Evolutionary conservation across 2,329 filamentous ascomycete genomes (phyloP).

Genomic region (Pestalotiopsis sp.): DNA sequence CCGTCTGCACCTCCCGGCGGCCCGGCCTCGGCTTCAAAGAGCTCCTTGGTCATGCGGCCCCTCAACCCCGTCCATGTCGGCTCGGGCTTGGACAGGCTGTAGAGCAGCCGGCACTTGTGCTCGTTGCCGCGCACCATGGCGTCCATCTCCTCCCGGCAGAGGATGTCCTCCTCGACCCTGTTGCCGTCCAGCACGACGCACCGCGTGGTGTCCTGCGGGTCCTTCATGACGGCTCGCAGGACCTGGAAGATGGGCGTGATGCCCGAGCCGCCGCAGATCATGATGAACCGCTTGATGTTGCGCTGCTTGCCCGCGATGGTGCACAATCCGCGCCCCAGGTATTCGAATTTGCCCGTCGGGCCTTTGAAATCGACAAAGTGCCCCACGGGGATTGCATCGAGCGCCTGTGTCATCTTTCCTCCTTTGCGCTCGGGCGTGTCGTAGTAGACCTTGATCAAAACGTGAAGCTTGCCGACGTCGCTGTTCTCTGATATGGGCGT

Average conservation of each 20-base stretch:
- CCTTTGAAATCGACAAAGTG: slow-evolving; percentile 84
- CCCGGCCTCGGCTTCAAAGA: slow-evolving; percentile 64
- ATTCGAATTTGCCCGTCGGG: slow-evolving; percentile 84
- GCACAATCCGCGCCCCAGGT: slow-evolving; percentile 69
- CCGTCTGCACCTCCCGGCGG: slow-evolving; percentile 37
- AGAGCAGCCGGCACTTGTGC: slow-evolving; percentile 64
- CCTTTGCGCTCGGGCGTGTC: slow-evolving; percentile 60
- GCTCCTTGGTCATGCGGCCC: slow-evolving; percentile 66
- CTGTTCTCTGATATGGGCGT: slow-evolving; percentile 74
- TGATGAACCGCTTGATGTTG: slow-evolving; percentile 70
- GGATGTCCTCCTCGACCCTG: slow-evolving; percentile 76
- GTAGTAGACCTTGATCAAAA: slow-evolving; percentile 84
- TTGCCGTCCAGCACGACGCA: slow-evolving; percentile 84
- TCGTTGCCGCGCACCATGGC: slow-evolving; percentile 54
- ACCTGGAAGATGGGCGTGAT: slow-evolving; percentile 93
- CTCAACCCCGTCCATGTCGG: slow-evolving; percentile 68
- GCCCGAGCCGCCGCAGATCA: slow-evolving; percentile 88
- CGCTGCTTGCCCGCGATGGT: slow-evolving; percentile 59
- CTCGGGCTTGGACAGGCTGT: slow-evolving; percentile 68
- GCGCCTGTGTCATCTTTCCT: slow-evolving; percentile 80
- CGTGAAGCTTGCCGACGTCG: slow-evolving; percentile 66
- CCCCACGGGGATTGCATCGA: slow-evolving; percentile 74
- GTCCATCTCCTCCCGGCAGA: slow-evolving; percentile 76
- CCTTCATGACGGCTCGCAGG: slow-evolving; percentile 71
- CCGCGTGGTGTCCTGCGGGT: slow-evolving; percentile 63